phyloP scores from a whole-genome alignment of 768 basidiomycete genomes.

The Tricholoma saponaceum region DNA sequence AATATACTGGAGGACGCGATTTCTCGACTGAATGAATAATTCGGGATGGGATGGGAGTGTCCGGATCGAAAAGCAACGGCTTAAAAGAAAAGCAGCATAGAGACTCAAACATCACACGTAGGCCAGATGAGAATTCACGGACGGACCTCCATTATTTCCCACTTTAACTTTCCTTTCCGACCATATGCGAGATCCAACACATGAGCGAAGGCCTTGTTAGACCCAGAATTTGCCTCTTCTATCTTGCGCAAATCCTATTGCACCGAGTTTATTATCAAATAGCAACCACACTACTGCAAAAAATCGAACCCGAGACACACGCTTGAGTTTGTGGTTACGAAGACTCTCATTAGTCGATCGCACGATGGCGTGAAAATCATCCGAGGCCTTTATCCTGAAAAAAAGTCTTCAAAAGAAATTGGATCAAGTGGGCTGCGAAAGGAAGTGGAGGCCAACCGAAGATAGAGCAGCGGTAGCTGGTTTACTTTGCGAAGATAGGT shows the following conservation, averaged over 20 bases:
- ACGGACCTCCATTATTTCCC: slow-evolving; percentile 64
- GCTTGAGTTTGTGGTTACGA: slow-evolving; percentile 39
- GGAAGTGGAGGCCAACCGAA: slow-evolving; percentile 29
- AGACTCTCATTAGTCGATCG: slow-evolving; percentile 26
- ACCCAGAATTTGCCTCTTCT: slow-evolving; percentile 48
- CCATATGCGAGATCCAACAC: slow-evolving; percentile 73
- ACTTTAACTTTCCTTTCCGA: slow-evolving; percentile 63
- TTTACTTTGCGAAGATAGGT: slow-evolving; percentile 37
- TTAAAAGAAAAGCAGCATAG: slow-evolving; percentile 25
- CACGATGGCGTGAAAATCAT: slow-evolving; percentile 53
- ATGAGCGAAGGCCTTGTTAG: slow-evolving; percentile 46
- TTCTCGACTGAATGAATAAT: slow-evolving; percentile 49
- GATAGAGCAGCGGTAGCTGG: slow-evolving; percentile 37
- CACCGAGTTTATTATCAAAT: not conserved
- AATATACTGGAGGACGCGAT: slow-evolving; percentile 63
- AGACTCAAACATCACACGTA: not conserved
- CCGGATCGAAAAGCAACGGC: slow-evolving; percentile 53
- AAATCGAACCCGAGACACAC: slow-evolving; percentile 45
- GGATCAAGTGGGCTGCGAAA: not conserved
- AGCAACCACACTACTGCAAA: not conserved
- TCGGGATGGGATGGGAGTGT: slow-evolving; percentile 32
- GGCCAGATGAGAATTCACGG: not conserved
- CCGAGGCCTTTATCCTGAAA: slow-evolving; percentile 53
- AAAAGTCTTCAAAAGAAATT: slow-evolving; percentile 45
- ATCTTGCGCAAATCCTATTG: slow-evolving; percentile 53